phyloP scores from a whole-genome alignment of 768 basidiomycete genomes.

The Pleurotus giganteus region DNA sequence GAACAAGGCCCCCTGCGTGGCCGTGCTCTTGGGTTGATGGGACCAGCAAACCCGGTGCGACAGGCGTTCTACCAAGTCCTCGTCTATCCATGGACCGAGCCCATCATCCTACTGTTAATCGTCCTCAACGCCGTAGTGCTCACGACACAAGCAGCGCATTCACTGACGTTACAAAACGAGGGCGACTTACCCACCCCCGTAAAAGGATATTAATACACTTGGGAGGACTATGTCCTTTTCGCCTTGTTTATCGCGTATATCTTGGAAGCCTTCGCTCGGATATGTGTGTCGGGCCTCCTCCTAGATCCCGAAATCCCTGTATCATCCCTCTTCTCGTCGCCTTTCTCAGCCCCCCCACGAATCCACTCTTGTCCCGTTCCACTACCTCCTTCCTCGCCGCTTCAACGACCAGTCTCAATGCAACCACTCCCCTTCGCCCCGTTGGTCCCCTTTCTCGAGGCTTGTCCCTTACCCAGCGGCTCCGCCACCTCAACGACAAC shows the following conservation, averaged over 20 bases:
- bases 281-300: conserved; percentile 85
- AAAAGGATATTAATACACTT: conserved; percentile 77
- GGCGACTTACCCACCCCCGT: conserved; percentile 39
- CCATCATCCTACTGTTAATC: conserved; percentile 78
- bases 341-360: conserved; percentile 28
- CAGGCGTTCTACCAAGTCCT: conserved; percentile 65
- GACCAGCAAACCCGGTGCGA: conserved; percentile 64
- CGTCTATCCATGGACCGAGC: conserved; percentile 80
- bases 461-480: conserved; percentile 41
- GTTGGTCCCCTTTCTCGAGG: conserved; percentile 41
- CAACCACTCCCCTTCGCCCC: conserved; percentile 15
- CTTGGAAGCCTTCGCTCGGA: conserved; percentile 89
- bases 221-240: conserved; percentile 91
- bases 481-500: conserved; percentile 43
- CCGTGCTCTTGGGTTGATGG: conserved; percentile 73
- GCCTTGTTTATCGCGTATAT: conserved; percentile 83
- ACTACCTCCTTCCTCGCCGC: conserved; percentile 25
- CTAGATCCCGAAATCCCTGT: conserved; percentile 76
- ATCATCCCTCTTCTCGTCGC: conserved; percentile 44
- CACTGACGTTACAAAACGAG: conserved; percentile 51
- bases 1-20: conserved; percentile 62
- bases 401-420: conserved; percentile 21
- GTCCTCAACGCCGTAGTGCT: conserved; percentile 80
- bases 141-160: conserved; percentile 72
- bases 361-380: conserved; percentile 6